Base-by-base conservation (phyloP, 225 moss, liverwort and hornwort genomes). In the Asterella californica region DNA sequence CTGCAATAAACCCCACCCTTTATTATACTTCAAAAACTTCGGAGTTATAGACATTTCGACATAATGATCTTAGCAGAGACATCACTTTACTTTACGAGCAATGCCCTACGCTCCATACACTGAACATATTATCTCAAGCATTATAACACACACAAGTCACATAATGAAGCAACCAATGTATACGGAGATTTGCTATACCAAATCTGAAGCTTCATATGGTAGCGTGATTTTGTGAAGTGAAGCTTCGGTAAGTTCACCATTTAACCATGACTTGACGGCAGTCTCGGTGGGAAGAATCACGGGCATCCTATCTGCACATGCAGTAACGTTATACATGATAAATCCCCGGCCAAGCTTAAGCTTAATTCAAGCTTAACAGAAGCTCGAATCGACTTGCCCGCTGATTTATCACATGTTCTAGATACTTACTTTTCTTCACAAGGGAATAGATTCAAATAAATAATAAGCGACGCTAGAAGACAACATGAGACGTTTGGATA, bases 221-320 rank as follows among this genome's bases (percentile, higher is more conserved):
- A 90, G 92, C 46, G 95, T 92, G 15, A 99, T 84, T 78, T 90
- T 90, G 79, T 87, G 88, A 53, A 99, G 75, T 32, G 78, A 67
- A 63, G 88, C 80, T 80, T 95, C 93, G 48, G 91, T 79, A 63
- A 95, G 86, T 27, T 93, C 90, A 81, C 89, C 87, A 80, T 88
- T 88, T 69, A 95, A 69, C 99, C 99, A 99, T 77, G 91, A 88
- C 70, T 83, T 77, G 54, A 95, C 85, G 25, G 88, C 76, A 48
- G 84, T 93, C 87, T 93, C 87, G 67, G 82, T 76, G 52, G 81
- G 81, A 64, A 99, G 83, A 70, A 99, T 90, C 45, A 99, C 99
- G 7, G 99, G 99, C 99, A 99, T 99, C 86, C 99, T 95, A 80
- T 99, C 99, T 99, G 84, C 24, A 70, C 22, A 45, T 42, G 19